These are phyloP conservation scores for Colletotrichum sp. DNA, from an alignment of 2,329 filamentous ascomycete genomes.

Conservation along the genomic window DNA sequence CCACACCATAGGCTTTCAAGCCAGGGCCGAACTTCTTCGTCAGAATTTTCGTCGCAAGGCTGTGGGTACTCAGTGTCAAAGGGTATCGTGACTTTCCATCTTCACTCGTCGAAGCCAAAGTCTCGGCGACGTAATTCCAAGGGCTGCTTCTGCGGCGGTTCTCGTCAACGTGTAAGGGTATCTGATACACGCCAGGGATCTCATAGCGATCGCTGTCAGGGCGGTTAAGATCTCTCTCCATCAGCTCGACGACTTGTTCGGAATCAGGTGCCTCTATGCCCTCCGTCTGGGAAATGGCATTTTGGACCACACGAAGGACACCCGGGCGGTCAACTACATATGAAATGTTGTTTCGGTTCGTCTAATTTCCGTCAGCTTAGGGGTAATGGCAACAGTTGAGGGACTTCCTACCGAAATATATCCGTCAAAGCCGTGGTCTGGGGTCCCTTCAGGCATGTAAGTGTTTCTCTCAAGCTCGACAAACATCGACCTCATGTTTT, in stretches of 20 bases:
- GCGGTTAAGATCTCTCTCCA: not conserved
- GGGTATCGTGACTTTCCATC: slow-evolving; percentile 29
- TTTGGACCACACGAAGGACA: not conserved
- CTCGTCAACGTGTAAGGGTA: not conserved
- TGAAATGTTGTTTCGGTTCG: not conserved
- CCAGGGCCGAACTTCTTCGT: slow-evolving; percentile 28
- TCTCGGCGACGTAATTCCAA: not conserved
- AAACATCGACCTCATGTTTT: slow-evolving; percentile 56
- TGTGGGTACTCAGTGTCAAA: slow-evolving; percentile 42
- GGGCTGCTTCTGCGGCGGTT: not conserved
- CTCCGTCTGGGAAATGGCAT: not conserved
- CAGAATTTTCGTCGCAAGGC: slow-evolving; percentile 38
- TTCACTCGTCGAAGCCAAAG: not conserved
- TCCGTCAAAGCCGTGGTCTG: slow-evolving; percentile 55
- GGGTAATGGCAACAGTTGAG: too few relatives aligned
- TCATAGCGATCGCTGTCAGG: not conserved
- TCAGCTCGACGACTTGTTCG: not conserved
- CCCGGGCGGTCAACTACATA: not conserved
- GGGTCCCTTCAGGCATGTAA: slow-evolving; percentile 40
- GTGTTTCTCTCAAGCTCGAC: slow-evolving; percentile 49
- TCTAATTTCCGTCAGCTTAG: slow-evolving; percentile 24
- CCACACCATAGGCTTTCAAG: slow-evolving; percentile 39
- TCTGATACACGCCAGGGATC: not conserved
- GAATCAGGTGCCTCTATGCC: not conserved
- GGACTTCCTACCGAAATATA: slow-evolving; percentile 38